Evolutionary conservation across 306 rosid genomes (phyloP).

Genomic region (Cotoneaster glaucophyllus): DNA sequence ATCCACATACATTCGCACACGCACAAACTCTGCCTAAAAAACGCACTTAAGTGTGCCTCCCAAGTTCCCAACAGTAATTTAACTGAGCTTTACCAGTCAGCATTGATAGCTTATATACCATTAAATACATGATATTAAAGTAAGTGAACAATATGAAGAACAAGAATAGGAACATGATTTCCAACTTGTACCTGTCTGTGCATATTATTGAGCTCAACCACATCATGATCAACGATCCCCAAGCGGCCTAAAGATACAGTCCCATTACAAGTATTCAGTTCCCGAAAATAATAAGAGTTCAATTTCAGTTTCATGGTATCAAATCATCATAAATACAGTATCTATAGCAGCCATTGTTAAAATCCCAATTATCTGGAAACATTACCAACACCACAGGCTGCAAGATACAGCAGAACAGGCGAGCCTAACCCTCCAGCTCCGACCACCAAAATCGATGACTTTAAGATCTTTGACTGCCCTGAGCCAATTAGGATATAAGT

Average conservation of each 20-base stretch:
- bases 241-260: conserved; percentile 44
- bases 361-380: not conserved
- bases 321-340: not conserved
- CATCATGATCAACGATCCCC: conserved; percentile 87
- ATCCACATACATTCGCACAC: not conserved
- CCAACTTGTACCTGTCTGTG: conserved; percentile 79
- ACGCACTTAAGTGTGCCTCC: not conserved
- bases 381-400: conserved; percentile 87
- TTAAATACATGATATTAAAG: not conserved
- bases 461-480: conserved; percentile 73
- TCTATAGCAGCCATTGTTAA: not conserved
- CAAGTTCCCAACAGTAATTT: not conserved
- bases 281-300: not conserved
- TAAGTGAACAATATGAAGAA: not conserved
- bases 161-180: not conserved
- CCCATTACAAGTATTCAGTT: conserved; percentile 20
- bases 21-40: not conserved
- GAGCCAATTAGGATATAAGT: not conserved
- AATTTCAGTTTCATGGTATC: not conserved
- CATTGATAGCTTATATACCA: not conserved
- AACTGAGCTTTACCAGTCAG: not conserved
- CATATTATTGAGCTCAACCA: conserved; percentile 93
- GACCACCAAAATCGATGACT: conserved; percentile 74
- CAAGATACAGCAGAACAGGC: conserved; percentile 81
- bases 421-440: conserved; percentile 99